A percentile compares a stretch with the other conserved stretches of the same genome.
Evolutionary conservation across 108 stramenopile genomes (phyloP).

Genomic region (Fragilariopsis cylindrus): DNA sequence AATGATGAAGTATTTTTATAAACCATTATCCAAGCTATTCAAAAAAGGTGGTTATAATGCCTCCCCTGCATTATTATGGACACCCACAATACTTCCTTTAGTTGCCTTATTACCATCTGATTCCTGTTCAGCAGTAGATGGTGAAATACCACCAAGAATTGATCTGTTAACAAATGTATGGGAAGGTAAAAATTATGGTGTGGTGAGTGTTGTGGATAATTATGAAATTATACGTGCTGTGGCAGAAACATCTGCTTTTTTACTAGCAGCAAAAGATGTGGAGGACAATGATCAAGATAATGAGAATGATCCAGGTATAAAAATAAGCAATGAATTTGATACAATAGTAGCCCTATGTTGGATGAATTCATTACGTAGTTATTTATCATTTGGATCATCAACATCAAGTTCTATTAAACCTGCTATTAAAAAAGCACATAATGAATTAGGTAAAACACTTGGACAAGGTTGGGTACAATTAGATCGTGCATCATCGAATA

Average conservation of each 20-base stretch:
- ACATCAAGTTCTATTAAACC: too few species aligned
- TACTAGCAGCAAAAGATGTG: conserved; percentile 42
- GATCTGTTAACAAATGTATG: conserved; percentile 43
- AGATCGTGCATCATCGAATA: conserved; percentile 23
- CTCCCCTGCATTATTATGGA: conserved; percentile 53
- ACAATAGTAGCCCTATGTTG: conserved; percentile 33
- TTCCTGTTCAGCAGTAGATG: not conserved
- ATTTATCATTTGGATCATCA: not conserved
- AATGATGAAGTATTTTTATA: conserved; percentile 38
- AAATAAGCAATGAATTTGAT: conserved; percentile 13
- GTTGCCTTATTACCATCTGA: conserved; percentile 44
- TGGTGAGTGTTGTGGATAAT: conserved; percentile 50
- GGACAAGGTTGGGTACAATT: conserved; percentile 28
- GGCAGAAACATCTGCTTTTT: conserved; percentile 66
- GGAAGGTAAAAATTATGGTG: conserved; percentile 54
- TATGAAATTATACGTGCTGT: conserved; percentile 58
- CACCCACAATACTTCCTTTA: conserved; percentile 71
- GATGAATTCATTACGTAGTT: conserved; percentile 24
- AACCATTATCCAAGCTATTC: conserved; percentile 61
- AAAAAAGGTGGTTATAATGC: conserved; percentile 73
- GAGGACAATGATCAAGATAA: not conserved
- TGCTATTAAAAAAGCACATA: not conserved
- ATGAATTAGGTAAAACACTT: conserved; percentile 18
- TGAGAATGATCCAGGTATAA: not conserved
- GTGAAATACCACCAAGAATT: conserved; percentile 4